phyloP scores from a whole-genome alignment of 2,329 filamentous ascomycete genomes.

The Fusarium musae region DNA sequence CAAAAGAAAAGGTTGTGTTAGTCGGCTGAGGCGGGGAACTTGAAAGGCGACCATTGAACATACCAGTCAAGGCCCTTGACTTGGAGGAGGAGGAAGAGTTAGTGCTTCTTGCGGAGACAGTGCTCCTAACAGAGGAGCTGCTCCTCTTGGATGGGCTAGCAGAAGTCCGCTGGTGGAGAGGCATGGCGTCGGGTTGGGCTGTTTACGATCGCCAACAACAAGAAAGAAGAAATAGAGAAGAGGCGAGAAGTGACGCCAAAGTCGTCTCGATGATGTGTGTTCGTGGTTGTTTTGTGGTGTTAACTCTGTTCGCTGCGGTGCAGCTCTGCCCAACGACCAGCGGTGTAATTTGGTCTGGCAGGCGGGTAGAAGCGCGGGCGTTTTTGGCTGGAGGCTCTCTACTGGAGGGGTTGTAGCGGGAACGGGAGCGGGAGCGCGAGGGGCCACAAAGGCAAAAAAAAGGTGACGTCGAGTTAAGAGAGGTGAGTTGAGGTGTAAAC shows the following conservation, averaged over 20 bases:
- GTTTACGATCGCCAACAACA: slow-evolving; percentile 36
- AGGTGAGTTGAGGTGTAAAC: slow-evolving; percentile 15
- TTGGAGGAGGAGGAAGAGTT: slow-evolving; percentile 26
- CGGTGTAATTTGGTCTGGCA: slow-evolving; percentile 42
- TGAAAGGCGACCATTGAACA: slow-evolving; percentile 27
- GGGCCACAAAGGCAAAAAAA: slow-evolving; percentile 37
- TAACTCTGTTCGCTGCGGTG: slow-evolving; percentile 41
- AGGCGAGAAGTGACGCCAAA: slow-evolving; percentile 23
- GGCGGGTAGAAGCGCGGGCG: slow-evolving; percentile 37
- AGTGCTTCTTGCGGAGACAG: slow-evolving; percentile 23
- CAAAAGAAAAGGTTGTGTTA: slow-evolving; percentile 26
- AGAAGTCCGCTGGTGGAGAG: slow-evolving; percentile 45
- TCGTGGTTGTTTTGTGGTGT: slow-evolving; percentile 35
- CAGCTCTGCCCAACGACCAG: slow-evolving; percentile 47
- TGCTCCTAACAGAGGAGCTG: slow-evolving; percentile 41
- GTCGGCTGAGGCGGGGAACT: slow-evolving; percentile 14
- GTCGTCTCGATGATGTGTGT: slow-evolving; percentile 31
- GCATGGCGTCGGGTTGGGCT: slow-evolving; percentile 41
- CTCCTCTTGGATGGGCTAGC: slow-evolving; percentile 43
- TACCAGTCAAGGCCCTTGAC: slow-evolving; percentile 41
- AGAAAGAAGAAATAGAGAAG: slow-evolving; percentile 25
- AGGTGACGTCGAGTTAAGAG: slow-evolving; percentile 32
- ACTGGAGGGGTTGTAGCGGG: slow-evolving; percentile 34
- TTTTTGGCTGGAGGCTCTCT: slow-evolving; percentile 37
- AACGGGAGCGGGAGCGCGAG: slow-evolving; percentile 41